These are phyloP conservation scores for Patellifolia procumbens DNA, from an alignment of 179 eudicot species.

Conservation along the genomic window DNA sequence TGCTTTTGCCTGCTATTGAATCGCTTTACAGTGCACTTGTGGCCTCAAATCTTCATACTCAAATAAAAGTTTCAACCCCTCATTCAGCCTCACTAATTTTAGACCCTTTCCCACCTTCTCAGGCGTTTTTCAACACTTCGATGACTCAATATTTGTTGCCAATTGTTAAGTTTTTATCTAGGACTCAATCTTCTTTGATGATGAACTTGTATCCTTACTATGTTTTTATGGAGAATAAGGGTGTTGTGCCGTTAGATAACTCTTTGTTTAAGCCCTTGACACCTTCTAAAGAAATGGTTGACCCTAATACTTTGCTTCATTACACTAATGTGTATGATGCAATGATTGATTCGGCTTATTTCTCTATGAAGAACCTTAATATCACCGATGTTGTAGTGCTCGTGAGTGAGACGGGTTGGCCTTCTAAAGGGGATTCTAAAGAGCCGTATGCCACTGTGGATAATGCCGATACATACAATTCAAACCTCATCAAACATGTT, in stretches of 20 bases:
- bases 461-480: slow-evolving; percentile 81
- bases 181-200: slow-evolving; percentile 74
- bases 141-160: slow-evolving; percentile 50
- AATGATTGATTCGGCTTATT: slow-evolving; percentile 84
- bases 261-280: slow-evolving; percentile 81
- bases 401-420: slow-evolving; percentile 93
- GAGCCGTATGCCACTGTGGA: slow-evolving; percentile 83
- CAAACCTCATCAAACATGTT: slow-evolving; percentile 84
- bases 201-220: slow-evolving; percentile 92
- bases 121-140: slow-evolving; percentile 81
- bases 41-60: slow-evolving; percentile 62
- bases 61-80: slow-evolving; percentile 76
- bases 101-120: slow-evolving; percentile 94
- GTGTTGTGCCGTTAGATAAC: slow-evolving; percentile 85
- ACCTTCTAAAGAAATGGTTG: slow-evolving; percentile 94
- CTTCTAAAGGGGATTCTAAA: slow-evolving; percentile 81
- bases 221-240: slow-evolving; percentile 87
- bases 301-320: slow-evolving; percentile 84
- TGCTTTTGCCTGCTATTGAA: slow-evolving; percentile 80
- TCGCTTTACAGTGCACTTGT: slow-evolving; percentile 70
- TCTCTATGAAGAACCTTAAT: slow-evolving; percentile 80
- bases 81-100: slow-evolving; percentile 69
- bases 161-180: slow-evolving; percentile 63
- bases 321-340: slow-evolving; percentile 88
- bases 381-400: slow-evolving; percentile 68